Evolutionary conservation across 208 protist genomes (phyloP), one percentile per base, ranked within the genome.

Genomic region (Acanthamoeba healyi): DNA sequence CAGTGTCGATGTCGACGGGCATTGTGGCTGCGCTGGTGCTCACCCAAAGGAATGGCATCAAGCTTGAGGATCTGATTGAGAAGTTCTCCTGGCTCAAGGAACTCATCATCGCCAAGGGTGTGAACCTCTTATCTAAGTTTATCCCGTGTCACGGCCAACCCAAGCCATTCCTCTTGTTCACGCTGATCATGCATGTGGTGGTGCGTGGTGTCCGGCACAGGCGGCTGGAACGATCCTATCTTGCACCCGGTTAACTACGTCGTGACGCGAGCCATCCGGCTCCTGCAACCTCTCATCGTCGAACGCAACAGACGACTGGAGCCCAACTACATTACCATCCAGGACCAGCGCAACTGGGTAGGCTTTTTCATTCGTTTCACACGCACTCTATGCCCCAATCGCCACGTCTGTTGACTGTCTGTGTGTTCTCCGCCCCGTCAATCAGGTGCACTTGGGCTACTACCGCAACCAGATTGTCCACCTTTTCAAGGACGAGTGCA

Each of bases 381-480:
- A n/a, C n/a, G n/a, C n/a, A n/a, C n/a, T n/a, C n/a, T n/a, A n/a
- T n/a, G n/a, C n/a, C n/a, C n/a, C n/a, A n/a, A n/a, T n/a, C n/a
- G n/a, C n/a, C n/a, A n/a, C n/a, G n/a, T n/a, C n/a, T n/a, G n/a
- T n/a, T n/a, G n/a, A n/a, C n/a, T n/a, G n/a, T n/a, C n/a, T n/a
- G n/a, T n/a, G n/a, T n/a, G n/a, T n/a, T n/a, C n/a, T n/a, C n/a
- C n/a, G n/a, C n/a, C n/a, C n/a, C n/a, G n/a, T n/a, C n/a, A n/a
- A 38, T 84, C 24, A 67, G 44, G 34, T 88, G 5, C 49, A 94
- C 15, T 34, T 92, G 38, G 93, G 65, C 5, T 94, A 93, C 82
- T 94, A 94, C 46, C 74, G 93, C n/a, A 94, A 94, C 58, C 74
- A 94, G 22, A 67, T 94, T 32, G 42, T 94, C n/a, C 93, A 94